These are phyloP conservation scores for Magnusiomyces clavatus DNA, from an alignment of 1,139 yeast species.

Conservation along the genomic window DNA sequence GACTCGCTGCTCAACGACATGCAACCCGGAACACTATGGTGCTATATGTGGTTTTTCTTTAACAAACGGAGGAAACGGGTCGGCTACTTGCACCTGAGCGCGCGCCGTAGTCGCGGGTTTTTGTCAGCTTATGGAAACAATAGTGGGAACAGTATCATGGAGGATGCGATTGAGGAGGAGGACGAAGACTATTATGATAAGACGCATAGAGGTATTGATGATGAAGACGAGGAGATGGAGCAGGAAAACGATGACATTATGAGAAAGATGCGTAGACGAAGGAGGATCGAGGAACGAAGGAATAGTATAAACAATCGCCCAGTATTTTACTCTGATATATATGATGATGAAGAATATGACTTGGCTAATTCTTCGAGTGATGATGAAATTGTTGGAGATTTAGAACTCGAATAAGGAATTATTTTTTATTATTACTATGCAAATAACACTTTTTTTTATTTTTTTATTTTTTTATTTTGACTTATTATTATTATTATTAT, in stretches of 20 bases:
- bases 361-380: neutral
- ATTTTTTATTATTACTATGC: neutral
- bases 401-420: neutral
- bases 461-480: neutral
- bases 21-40: constrained; percentile 79
- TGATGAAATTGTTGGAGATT: neutral
- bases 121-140: constrained; percentile 15
- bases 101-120: constrained; percentile 27
- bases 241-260: too few species aligned
- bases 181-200: too few species aligned
- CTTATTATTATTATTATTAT: neutral
- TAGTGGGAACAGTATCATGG: too few species aligned
- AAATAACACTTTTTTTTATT: neutral
- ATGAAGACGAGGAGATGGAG: too few species aligned
- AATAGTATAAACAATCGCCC: neutral
- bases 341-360: neutral
- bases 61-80: constrained; percentile 88
- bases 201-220: too few species aligned
- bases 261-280: too few species aligned
- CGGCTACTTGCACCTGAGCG: constrained; percentile 60
- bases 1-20: constrained; percentile 63
- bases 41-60: constrained; percentile 85
- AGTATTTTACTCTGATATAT: neutral
- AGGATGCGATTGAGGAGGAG: constrained; percentile 5
- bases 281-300: too few species aligned